Base-by-base conservation (phyloP, 2,329 filamentous ascomycete species). In the Lachnellula willkommii region DNA sequence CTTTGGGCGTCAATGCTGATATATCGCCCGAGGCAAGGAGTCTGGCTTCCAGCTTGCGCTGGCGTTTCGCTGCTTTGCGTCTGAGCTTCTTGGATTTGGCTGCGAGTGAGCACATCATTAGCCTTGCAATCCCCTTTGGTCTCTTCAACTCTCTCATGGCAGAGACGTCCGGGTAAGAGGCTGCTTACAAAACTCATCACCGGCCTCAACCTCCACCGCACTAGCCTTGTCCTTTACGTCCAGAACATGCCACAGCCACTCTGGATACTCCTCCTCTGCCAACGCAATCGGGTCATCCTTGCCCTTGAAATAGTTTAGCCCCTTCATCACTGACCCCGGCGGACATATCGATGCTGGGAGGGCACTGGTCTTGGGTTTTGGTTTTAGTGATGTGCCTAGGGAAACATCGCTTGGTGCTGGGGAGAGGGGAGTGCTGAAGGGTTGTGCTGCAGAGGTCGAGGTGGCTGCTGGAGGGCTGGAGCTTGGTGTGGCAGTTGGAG, bases 71-170 rank as follows among this genome's bases (percentile, higher is more conserved):
- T 8, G 89, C 89, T 54, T 87, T 70, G 55, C 83, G 80, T 58
- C 89, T 84, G 71, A 90, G 84, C 70, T 92, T 93, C 72, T 90
- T 91, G 28, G 88, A 92, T 81, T 94, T 94, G 57, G 88, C 88
- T 91, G 59, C 35, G 17, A 28, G 17, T 15, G 17, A 28, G 17
- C 14, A 9, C 51, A 37, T 20, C 51, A 46, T 57, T 56, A 61
- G 46, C 24, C 47, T 22, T 5, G 24, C 8, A 39, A 40, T 11
- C 35, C 39, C 42, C 15, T 45, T 32, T 20, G 24, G 4, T 39
- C 4, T 47, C 24, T 26, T 17, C 40, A 35, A 40, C 35, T 12
- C 28, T 20, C 26, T 3, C 8, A 36, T 24, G n/a, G 5, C 12
- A 46, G 17, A 36, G 49, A 36, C 2, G 26, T 32, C 11, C 9